A percentile compares a stretch with the other conserved stretches of the same genome.
Evolutionary conservation across 352 stramenopile genomes (phyloP).

Genomic region (Phytophthora litchii): DNA sequence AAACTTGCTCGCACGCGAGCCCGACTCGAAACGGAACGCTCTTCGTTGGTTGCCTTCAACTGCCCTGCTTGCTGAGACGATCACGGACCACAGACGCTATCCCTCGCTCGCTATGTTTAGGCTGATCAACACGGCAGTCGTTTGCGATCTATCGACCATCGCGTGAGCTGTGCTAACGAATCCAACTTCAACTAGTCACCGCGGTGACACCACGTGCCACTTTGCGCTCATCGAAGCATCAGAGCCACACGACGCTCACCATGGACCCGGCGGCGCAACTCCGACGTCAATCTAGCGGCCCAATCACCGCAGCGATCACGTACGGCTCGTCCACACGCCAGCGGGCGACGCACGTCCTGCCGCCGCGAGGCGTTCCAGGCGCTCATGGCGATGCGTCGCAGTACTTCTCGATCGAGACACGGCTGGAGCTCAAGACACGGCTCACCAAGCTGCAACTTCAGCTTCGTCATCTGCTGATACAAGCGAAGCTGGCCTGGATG

Average conservation of each 20-base stretch:
- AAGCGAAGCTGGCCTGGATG: slow-evolving; percentile 69
- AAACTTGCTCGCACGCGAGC: slow-evolving; percentile 25
- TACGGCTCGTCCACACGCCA: slow-evolving; percentile 27
- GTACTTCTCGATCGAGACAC: slow-evolving; percentile 70
- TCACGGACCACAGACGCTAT: slow-evolving; percentile 1
- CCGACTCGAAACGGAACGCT: slow-evolving; percentile 15
- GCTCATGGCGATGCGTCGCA: slow-evolving; percentile 38
- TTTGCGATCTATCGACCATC: background rate
- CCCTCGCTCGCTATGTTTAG: slow-evolving; percentile 23
- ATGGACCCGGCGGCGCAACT: slow-evolving; percentile 30
- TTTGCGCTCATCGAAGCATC: slow-evolving; percentile 14
- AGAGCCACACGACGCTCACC: slow-evolving; percentile 15
- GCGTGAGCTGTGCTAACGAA: background rate
- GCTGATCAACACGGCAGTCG: background rate
- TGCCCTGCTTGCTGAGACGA: too few relatives aligned
- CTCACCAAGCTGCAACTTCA: slow-evolving; percentile 45
- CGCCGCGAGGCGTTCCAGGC: slow-evolving; percentile 10
- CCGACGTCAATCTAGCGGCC: slow-evolving; percentile 23
- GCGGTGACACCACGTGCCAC: slow-evolving; percentile 18
- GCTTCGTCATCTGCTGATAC: slow-evolving; percentile 50
- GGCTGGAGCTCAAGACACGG: slow-evolving; percentile 52
- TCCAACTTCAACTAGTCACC: slow-evolving; percentile 24
- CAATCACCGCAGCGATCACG: slow-evolving; percentile 18
- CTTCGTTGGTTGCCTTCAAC: slow-evolving; percentile 8
- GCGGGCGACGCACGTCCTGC: slow-evolving; percentile 14